Conservation (phyloP, 177 flowering plant species). For the Vitis hybrid region DNA sequence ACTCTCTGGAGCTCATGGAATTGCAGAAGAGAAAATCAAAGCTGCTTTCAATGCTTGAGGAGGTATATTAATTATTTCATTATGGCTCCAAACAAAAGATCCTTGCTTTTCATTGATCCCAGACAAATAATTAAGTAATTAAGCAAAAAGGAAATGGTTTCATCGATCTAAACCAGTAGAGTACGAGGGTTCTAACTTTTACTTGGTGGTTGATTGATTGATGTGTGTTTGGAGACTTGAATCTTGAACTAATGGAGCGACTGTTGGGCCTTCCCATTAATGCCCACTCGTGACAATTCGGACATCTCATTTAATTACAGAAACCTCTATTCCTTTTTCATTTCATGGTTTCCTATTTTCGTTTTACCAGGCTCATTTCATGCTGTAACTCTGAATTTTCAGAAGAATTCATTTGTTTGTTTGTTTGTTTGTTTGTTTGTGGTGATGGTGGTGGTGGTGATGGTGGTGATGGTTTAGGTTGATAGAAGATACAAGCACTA, state of each 20-base stretch:
- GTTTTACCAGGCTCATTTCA: background rate
- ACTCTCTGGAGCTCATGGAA: conserved; percentile 65
- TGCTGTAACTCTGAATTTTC: background rate
- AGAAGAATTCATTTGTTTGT: background rate
- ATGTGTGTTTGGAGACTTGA: conserved; percentile 4
- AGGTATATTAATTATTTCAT: conserved; percentile 40
- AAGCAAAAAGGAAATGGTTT: background rate
- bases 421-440: conserved; percentile 5
- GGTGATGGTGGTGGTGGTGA: background rate
- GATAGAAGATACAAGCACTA: conserved; percentile 91
- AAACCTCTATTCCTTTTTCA: conserved; percentile 34
- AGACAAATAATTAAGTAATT: background rate
- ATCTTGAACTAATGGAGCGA: conserved; percentile 52
- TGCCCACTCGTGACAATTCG: conserved; percentile 41
- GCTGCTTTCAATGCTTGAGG: conserved; percentile 84
- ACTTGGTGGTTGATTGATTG: conserved; percentile 7
- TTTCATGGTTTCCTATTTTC: conserved; percentile 13
- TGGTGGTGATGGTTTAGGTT: conserved; percentile 43
- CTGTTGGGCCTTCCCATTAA: conserved; percentile 51
- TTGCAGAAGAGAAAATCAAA: conserved; percentile 81
- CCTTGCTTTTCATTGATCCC: background rate
- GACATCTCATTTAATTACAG: conserved; percentile 36
- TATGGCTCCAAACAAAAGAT: background rate
- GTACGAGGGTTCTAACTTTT: conserved; percentile 12
- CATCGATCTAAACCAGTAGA: conserved; percentile 6